Evolutionary conservation across 352 stramenopile species (phyloP).

Genomic region (Phytophthora pluvialis): DNA sequence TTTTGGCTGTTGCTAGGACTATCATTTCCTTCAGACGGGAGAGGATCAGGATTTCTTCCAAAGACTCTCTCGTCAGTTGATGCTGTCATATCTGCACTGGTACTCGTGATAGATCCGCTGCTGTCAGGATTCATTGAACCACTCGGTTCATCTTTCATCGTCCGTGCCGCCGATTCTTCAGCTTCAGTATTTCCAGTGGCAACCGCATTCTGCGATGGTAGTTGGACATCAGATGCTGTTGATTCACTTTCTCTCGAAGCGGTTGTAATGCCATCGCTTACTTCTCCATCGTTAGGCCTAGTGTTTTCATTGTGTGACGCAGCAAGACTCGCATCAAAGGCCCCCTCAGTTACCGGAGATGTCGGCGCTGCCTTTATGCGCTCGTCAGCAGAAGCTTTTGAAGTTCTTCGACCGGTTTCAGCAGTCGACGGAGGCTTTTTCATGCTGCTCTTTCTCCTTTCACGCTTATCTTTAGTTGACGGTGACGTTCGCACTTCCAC

Average conservation of each 20-base stretch:
- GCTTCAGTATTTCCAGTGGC: no score
- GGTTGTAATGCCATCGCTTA: neutral
- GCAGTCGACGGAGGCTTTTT: constrained; percentile 14
- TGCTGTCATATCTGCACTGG: no score
- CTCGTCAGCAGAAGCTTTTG: constrained; percentile 2
- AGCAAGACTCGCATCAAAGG: neutral
- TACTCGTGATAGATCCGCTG: no score
- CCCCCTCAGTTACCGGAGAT: constrained; percentile 6
- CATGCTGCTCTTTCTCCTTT: constrained; percentile 31
- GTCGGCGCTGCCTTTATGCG: constrained; percentile 2
- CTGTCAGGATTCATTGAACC: no score
- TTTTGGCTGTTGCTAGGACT: neutral
- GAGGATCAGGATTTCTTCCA: no score
- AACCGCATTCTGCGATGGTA: neutral
- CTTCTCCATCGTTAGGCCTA: neutral
- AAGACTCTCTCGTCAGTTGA: no score
- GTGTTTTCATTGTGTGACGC: neutral
- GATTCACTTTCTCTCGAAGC: neutral
- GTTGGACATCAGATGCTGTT: no score
- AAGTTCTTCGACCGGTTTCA: constrained; percentile 1
- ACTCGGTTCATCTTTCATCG: no score
- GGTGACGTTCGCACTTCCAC: constrained; percentile 2
- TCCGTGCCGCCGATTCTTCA: no score
- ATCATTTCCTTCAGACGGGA: no score
- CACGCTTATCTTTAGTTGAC: constrained; percentile 17